Percentiles rank a stretch among this genome's conserved stretches.
Evolutionary conservation across 192 early-diverging fungal species (phyloP).

Genomic region (Backusella australiensis): DNA sequence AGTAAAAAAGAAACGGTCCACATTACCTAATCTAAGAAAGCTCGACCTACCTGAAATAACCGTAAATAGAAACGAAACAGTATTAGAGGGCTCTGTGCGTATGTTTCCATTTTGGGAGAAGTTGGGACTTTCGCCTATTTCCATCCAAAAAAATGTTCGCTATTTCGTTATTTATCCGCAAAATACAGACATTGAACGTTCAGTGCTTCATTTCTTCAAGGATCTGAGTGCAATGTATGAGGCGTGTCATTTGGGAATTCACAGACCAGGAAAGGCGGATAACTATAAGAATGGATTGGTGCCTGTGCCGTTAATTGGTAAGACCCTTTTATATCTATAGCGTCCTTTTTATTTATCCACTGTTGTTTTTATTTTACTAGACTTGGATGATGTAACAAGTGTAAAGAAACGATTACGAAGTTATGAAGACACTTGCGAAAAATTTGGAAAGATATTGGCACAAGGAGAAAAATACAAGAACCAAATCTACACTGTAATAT

Average conservation of each 20-base stretch:
- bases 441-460: not conserved
- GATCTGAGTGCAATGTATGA: conserved; percentile 45
- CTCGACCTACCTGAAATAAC: conserved; percentile 43
- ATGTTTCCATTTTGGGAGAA: conserved; percentile 54
- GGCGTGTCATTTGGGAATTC: conserved; percentile 40
- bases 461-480: conserved; percentile 11
- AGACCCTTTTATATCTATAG: not conserved
- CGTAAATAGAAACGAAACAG: conserved; percentile 43
- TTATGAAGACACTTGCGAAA: conserved; percentile 12
- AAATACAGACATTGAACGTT: conserved; percentile 32
- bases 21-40: conserved; percentile 31
- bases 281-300: conserved; percentile 39
- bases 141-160: conserved; percentile 38
- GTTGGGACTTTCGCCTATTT: conserved; percentile 47
- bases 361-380: not conserved
- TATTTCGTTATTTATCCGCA: conserved; percentile 53
- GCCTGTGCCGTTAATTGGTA: conserved; percentile 40
- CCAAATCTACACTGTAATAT: conserved; percentile 37
- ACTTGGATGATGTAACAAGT: not conserved
- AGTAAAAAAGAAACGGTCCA: conserved; percentile 42
- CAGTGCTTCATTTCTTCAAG: conserved; percentile 37
- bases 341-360: not conserved
- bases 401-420: not conserved
- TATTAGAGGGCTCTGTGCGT: conserved; percentile 43
- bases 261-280: conserved; percentile 34